phyloP scores from a whole-genome alignment of 2,329 filamentous ascomycete genomes.

The Dothideomycetes sp. region DNA sequence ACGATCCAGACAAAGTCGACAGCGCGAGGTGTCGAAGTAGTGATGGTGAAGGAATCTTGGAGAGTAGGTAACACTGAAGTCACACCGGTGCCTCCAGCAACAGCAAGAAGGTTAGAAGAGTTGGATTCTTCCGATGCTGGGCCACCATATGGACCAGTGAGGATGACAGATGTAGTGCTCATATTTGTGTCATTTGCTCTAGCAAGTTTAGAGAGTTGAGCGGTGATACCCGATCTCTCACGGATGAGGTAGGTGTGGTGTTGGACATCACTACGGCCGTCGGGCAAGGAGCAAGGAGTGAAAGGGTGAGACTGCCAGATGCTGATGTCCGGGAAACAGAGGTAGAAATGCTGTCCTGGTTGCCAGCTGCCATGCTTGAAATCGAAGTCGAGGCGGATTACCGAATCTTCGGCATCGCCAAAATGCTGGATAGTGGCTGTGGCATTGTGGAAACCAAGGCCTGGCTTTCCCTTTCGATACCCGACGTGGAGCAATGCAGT shows the following conservation, averaged over 20 bases:
- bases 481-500: constrained; percentile 53
- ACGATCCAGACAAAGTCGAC: constrained; percentile 14
- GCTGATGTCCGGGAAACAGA: constrained; percentile 56
- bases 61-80: constrained; percentile 62
- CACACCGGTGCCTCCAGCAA: constrained; percentile 46
- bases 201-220: constrained; percentile 41
- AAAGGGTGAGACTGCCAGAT: constrained; percentile 69
- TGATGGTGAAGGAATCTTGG: constrained; percentile 41
- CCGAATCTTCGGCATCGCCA: constrained; percentile 49
- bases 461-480: constrained; percentile 28
- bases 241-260: constrained; percentile 30
- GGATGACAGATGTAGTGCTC: constrained; percentile 49
- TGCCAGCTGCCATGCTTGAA: constrained; percentile 52
- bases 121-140: not conserved
- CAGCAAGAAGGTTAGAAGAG: constrained; percentile 7
- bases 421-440: constrained; percentile 46
- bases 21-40: not conserved
- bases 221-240: constrained; percentile 46
- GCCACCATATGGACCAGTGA: constrained; percentile 56
- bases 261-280: constrained; percentile 19
- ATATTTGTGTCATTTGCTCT: constrained; percentile 35
- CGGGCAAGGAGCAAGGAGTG: constrained; percentile 50
- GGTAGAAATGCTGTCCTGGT: constrained; percentile 62
- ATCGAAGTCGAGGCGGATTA: constrained; percentile 57
- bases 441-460: constrained; percentile 47